phyloP scores from a whole-genome alignment of 805 yeast species.

The Candida ponderosae region DNA sequence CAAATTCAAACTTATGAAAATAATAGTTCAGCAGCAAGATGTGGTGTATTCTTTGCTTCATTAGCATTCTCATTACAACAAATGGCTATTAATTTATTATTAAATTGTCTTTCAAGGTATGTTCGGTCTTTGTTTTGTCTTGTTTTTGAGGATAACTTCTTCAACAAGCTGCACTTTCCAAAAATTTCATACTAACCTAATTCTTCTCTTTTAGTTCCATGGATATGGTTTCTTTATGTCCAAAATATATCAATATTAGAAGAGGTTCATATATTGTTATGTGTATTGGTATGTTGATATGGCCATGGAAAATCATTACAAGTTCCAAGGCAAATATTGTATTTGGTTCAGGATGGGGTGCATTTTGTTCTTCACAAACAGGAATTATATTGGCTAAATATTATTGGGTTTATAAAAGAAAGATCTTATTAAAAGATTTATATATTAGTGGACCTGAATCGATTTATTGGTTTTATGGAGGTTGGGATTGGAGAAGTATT shows the following conservation, averaged over 20 bases:
- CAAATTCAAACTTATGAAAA: conserved; percentile 11
- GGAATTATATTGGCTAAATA: conserved; percentile 7
- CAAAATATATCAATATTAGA: conserved; percentile 26
- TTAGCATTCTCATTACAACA: conserved; percentile 22
- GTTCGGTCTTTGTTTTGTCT: too few relatives aligned
- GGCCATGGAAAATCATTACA: conserved; percentile 32
- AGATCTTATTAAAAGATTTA: conserved; percentile 12
- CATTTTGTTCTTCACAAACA: conserved; percentile 14
- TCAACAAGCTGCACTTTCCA: too few relatives aligned
- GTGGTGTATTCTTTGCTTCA: conserved; percentile 23
- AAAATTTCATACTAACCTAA: too few relatives aligned
- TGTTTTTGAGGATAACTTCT: too few relatives aligned
- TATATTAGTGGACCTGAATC: conserved; percentile 7
- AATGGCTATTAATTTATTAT: conserved; percentile 21
- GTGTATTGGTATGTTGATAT: conserved; percentile 27
- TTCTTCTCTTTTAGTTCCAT: too few relatives aligned
- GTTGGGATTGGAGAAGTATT: conserved; percentile 21
- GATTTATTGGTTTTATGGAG: conserved; percentile 14
- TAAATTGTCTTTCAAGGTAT: conserved; percentile 18
- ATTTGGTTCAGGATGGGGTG: conserved; percentile 18
- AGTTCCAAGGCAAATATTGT: conserved; percentile 13
- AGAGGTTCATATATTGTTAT: conserved; percentile 21
- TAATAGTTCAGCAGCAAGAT: conserved; percentile 19
- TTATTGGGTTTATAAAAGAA: conserved; percentile 10
- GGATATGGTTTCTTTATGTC: conserved; percentile 28